phyloP scores from a whole-genome alignment of 805 yeast species.

The Pichia nanzhaoensis region DNA sequence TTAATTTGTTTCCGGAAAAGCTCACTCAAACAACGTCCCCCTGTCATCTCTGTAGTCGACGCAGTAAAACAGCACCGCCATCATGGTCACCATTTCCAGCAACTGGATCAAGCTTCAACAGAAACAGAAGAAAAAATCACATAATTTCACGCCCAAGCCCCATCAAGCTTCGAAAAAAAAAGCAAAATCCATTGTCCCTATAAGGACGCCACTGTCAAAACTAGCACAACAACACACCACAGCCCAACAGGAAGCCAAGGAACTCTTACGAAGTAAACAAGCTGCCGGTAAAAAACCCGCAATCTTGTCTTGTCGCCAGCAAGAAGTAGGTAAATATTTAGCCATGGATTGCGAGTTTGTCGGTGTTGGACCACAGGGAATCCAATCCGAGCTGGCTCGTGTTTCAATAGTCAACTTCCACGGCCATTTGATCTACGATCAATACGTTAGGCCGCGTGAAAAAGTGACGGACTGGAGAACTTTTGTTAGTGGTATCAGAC shows the following conservation, averaged over 20 bases:
- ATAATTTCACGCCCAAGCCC: not conserved
- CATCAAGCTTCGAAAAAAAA: not conserved
- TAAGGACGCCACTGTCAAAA: conserved; percentile 13
- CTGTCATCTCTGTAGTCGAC: no score
- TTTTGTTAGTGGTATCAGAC: conserved; percentile 81
- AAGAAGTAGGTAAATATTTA: conserved; percentile 59
- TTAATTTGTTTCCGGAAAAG: no score
- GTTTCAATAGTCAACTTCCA: conserved; percentile 81
- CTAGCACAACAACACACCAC: conserved; percentile 2
- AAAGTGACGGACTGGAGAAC: conserved; percentile 88
- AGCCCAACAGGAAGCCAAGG: not conserved
- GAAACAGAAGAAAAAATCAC: conserved; percentile 6
- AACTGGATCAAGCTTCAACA: conserved; percentile 20
- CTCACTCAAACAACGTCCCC: no score
- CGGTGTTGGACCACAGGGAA: conserved; percentile 75
- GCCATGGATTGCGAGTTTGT: conserved; percentile 95
- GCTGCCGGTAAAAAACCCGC: not conserved
- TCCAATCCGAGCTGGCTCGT: conserved; percentile 68
- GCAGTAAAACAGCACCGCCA: no score
- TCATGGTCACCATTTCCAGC: conserved; percentile 11
- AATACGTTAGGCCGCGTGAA: conserved; percentile 68
- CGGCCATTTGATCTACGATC: conserved; percentile 66
- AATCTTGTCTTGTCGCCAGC: not conserved
- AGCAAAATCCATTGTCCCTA: not conserved
- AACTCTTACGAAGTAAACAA: not conserved